These are phyloP conservation scores for Quercus engelmannii DNA, from an alignment of 306 rosid species.

Conservation along the genomic window DNA sequence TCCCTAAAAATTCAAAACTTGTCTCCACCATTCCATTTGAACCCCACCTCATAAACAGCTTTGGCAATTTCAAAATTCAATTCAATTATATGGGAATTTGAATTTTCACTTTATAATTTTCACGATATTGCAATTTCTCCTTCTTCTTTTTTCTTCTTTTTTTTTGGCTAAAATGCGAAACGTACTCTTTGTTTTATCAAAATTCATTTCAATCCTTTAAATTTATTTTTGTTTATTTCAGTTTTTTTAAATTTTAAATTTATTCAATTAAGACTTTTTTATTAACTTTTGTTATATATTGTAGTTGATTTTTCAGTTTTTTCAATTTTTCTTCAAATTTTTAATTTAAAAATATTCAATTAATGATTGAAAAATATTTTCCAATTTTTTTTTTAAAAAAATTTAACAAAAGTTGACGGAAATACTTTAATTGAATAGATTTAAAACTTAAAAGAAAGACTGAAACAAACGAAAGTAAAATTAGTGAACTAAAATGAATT, in stretches of 20 bases:
- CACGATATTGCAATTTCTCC: not conserved
- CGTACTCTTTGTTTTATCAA: fast-evolving
- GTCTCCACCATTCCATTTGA: constrained; percentile 8
- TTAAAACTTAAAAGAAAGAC: too few species aligned
- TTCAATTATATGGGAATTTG: not conserved
- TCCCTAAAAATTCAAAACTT: constrained; percentile 12
- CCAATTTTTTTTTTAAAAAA: too few species aligned
- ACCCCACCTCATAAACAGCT: not conserved
- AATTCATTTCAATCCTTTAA: too few species aligned
- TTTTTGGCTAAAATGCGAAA: too few species aligned
- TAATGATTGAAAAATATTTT: too few species aligned
- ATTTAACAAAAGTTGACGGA: too few species aligned
- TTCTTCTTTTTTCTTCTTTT: not conserved
- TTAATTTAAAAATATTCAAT: too few species aligned
- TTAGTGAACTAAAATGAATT: fast-evolving
- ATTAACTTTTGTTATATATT: too few species aligned
- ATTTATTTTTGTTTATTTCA: not conserved
- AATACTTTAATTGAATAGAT: too few species aligned
- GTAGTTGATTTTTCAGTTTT: too few species aligned
- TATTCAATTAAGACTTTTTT: too few species aligned
- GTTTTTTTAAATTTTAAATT: fast-evolving
- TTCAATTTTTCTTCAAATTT: too few species aligned
- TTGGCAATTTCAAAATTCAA: not conserved
- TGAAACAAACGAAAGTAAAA: fast-evolving
- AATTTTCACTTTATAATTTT: not conserved